Evolutionary conservation across 768 basidiomycete species (phyloP).

Genomic region (Lactarius psammicola): DNA sequence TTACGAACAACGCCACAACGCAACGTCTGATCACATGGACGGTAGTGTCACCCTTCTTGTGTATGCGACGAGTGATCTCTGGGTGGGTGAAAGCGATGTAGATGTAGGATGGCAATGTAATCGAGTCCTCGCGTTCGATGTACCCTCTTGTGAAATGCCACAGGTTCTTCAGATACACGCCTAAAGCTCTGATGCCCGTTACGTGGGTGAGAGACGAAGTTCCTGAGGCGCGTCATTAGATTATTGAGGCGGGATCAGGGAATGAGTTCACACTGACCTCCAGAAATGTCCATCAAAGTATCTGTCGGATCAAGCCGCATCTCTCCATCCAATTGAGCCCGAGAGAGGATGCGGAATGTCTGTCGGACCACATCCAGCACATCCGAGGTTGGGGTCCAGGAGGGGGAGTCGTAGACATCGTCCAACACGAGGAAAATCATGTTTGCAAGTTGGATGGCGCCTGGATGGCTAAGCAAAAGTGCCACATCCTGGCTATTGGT

Average conservation of each 20-base stretch:
- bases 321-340: too few relatives aligned
- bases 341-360: too few relatives aligned
- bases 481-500: neutral
- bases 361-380: too few relatives aligned
- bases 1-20: neutral
- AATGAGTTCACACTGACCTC: too few relatives aligned
- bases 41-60: fast-evolving
- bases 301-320: too few relatives aligned
- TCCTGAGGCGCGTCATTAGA: too few relatives aligned
- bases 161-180: neutral
- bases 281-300: too few relatives aligned
- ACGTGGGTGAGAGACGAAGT: too few relatives aligned
- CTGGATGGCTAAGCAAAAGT: neutral
- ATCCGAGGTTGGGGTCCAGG: too few relatives aligned
- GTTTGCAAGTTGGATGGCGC: neutral
- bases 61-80: neutral
- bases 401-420: neutral
- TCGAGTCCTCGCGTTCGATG: neutral
- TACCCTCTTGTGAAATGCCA: neutral
- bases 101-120: neutral
- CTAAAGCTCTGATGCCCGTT: neutral
- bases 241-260: too few relatives aligned
- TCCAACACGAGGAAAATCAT: neutral
- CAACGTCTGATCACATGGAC: neutral
- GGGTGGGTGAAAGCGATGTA: neutral